These are phyloP conservation scores for Camellia japonica DNA, from an alignment of 148 eudicot species.

Conservation along the genomic window DNA sequence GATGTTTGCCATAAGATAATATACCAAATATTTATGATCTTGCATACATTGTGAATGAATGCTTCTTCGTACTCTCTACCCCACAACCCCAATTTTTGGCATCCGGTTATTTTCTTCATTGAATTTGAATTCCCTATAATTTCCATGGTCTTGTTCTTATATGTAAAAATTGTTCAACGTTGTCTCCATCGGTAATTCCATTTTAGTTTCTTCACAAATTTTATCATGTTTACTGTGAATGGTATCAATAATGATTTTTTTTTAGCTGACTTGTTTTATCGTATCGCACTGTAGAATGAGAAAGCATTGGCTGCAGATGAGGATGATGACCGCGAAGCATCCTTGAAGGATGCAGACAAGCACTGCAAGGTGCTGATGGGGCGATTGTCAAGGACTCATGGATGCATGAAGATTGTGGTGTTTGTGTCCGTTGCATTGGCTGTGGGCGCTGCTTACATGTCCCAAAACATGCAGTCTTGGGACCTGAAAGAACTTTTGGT, in stretches of 20 bases:
- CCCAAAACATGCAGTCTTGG: slow-evolving; percentile 24
- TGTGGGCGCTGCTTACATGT: slow-evolving; percentile 31
- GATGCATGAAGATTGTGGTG: slow-evolving; percentile 35
- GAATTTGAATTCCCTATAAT: neutral
- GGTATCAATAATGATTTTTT: neutral
- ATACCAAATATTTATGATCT: neutral
- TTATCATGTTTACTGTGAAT: neutral
- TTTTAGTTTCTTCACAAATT: neutral
- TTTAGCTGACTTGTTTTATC: neutral
- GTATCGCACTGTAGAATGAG: slow-evolving; percentile 37
- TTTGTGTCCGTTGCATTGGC: slow-evolving; percentile 26
- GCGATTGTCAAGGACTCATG: slow-evolving; percentile 33
- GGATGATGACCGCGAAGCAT: slow-evolving; percentile 24
- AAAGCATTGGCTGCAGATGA: slow-evolving; percentile 37
- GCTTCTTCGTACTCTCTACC: neutral
- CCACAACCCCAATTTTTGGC: neutral
- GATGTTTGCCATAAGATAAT: neutral
- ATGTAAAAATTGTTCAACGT: neutral
- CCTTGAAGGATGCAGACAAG: slow-evolving; percentile 50
- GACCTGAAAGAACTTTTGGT: slow-evolving; percentile 17
- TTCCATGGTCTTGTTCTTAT: neutral
- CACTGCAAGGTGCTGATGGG: slow-evolving; percentile 38
- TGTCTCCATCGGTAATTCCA: neutral
- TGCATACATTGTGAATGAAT: neutral
- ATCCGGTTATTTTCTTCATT: neutral